These are phyloP conservation scores for Imleria badia DNA, from an alignment of 768 basidiomycete genomes.

Conservation along the genomic window DNA sequence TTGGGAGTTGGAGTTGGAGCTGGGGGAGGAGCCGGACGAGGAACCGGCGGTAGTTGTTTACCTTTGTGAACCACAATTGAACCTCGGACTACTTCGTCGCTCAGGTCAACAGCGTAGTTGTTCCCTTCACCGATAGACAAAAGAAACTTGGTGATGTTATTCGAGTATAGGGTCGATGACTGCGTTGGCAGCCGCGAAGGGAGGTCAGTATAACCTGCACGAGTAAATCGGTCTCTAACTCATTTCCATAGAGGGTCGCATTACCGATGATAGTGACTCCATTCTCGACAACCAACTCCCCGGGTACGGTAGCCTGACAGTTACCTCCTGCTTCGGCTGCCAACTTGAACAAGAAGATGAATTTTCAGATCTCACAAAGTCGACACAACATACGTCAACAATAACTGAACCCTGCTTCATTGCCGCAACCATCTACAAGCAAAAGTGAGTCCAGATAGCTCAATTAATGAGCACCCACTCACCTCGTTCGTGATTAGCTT, in stretches of 20 bases:
- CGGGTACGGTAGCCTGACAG: constrained; percentile 79
- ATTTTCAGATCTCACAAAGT: not conserved
- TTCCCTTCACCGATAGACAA: constrained; percentile 70
- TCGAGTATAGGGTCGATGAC: constrained; percentile 86
- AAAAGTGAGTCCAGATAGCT: constrained; percentile 7
- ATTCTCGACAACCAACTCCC: constrained; percentile 62
- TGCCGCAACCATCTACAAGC: constrained; percentile 67
- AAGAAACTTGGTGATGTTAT: constrained; percentile 89
- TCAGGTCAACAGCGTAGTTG: constrained; percentile 65
- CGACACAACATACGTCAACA: constrained; percentile 51
- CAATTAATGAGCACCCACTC: not conserved
- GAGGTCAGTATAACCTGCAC: constrained; percentile 75
- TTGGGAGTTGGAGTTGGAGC: constrained; percentile 52
- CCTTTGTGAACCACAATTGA: constrained; percentile 75
- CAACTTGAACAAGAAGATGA: constrained; percentile 25
- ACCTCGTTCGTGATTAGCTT: constrained; percentile 76
- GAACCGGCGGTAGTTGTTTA: constrained; percentile 60
- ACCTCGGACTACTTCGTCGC: constrained; percentile 83
- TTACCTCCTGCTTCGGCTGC: constrained; percentile 92
- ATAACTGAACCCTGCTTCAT: constrained; percentile 93
- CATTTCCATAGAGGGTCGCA: constrained; percentile 6
- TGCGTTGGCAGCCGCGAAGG: constrained; percentile 89
- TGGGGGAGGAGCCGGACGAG: constrained; percentile 67
- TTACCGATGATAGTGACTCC: constrained; percentile 84
- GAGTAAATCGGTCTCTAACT: not conserved